phyloP scores from a whole-genome alignment of 2,329 filamentous ascomycete species.

The Cladorrhinum sp. region DNA sequence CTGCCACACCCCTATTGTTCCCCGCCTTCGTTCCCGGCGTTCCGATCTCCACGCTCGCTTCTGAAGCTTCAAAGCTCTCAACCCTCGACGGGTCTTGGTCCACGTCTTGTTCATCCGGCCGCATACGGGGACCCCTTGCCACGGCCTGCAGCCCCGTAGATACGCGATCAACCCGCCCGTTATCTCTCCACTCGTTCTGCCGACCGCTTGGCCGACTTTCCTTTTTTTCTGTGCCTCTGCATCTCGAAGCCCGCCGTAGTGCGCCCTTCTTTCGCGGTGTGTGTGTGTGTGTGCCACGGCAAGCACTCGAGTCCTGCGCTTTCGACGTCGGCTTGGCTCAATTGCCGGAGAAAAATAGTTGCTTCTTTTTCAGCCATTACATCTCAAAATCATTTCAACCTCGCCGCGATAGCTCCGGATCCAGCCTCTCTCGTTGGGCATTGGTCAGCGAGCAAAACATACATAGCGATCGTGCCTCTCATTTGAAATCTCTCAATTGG shows the following conservation, averaged over 20 bases:
- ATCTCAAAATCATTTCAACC: neutral
- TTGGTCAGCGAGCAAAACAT: neutral
- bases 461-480: neutral
- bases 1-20: neutral
- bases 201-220: neutral
- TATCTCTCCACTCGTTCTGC: conserved; percentile 2
- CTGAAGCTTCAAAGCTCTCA: neutral
- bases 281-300: too few relatives aligned
- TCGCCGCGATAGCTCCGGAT: conserved; percentile 5
- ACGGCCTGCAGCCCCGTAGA: neutral
- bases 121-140: neutral
- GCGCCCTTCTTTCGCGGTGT: neutral
- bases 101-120: neutral
- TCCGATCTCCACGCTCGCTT: neutral
- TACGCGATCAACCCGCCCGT: neutral
- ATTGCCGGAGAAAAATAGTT: neutral
- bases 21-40: neutral
- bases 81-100: neutral
- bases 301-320: too few relatives aligned
- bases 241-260: neutral
- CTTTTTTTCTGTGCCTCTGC: neutral
- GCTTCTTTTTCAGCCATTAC: neutral
- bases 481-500: neutral
- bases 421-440: neutral
- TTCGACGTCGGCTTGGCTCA: conserved; percentile 14